phyloP scores from a whole-genome alignment of 1,284 basidiomycete species.

The Leccinum colubrinum region DNA sequence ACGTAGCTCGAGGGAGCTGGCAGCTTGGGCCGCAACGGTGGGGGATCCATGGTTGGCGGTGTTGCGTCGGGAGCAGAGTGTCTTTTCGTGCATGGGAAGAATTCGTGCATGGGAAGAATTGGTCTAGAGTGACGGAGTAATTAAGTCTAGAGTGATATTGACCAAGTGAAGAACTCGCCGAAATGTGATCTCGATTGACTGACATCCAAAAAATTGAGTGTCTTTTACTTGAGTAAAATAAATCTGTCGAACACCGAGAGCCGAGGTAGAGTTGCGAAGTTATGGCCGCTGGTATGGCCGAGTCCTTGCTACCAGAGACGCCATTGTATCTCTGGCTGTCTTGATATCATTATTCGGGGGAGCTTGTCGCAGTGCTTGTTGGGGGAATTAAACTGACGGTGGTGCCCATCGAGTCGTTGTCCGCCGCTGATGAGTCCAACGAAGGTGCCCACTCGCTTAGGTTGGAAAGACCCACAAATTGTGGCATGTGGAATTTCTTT shows the following conservation, averaged over 20 bases:
- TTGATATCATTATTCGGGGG: too few relatives aligned
- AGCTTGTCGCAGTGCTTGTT: too few relatives aligned
- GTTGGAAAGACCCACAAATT: neutral
- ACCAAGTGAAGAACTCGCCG: neutral
- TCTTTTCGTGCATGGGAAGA: neutral
- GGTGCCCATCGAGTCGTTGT: neutral
- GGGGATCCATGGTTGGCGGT: neutral
- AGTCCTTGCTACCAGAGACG: neutral
- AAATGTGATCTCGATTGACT: neutral
- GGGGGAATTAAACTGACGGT: neutral
- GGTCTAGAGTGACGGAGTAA: neutral
- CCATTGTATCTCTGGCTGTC: neutral
- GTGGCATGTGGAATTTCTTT: conserved; percentile 19
- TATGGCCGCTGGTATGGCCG: neutral
- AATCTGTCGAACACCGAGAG: neutral
- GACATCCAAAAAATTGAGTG: neutral
- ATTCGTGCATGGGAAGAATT: neutral
- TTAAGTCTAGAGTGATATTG: neutral
- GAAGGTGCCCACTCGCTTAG: neutral
- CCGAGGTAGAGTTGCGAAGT: neutral
- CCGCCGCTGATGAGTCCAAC: neutral
- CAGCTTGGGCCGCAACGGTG: neutral
- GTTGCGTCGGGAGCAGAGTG: neutral
- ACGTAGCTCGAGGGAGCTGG: neutral
- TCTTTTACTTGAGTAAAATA: neutral